Conservation (phyloP, 1,139 yeast species). For the Yamadazyma diospyri region DNA sequence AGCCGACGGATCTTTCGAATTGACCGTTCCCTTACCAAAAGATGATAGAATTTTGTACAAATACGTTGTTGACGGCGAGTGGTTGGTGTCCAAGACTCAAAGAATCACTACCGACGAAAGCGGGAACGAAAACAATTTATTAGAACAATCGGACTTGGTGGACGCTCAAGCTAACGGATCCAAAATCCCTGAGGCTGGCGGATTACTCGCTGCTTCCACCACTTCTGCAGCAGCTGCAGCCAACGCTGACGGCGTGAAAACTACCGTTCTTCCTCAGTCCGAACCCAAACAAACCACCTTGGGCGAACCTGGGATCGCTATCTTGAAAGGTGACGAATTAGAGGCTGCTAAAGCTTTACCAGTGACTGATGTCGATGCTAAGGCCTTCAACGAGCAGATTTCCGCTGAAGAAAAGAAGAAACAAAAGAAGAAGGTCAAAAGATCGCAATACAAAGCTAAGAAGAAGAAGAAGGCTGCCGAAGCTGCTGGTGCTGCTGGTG, state of each 20-base stretch:
- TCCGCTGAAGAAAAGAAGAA: constrained; percentile 42
- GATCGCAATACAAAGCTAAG: constrained; percentile 44
- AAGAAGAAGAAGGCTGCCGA: constrained; percentile 45
- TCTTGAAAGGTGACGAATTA: constrained; percentile 39
- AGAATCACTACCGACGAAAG: constrained; percentile 42
- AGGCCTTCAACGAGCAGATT: constrained; percentile 41
- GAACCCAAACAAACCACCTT: constrained; percentile 46
- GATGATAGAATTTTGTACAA: constrained; percentile 53
- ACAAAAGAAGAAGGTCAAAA: constrained; percentile 48
- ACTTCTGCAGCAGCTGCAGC: constrained; percentile 18
- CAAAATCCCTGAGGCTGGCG: constrained; percentile 59
- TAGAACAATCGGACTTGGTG: constrained; percentile 41
- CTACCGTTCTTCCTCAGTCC: constrained; percentile 56
- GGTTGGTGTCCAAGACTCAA: constrained; percentile 52
- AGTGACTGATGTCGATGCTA: constrained; percentile 41
- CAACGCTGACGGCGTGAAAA: constrained; percentile 19
- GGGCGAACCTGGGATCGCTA: constrained; percentile 58
- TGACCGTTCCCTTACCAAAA: constrained; percentile 52
- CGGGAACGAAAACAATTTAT: constrained; percentile 62
- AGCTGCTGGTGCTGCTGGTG: constrained; percentile 24
- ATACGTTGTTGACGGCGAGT: constrained; percentile 72
- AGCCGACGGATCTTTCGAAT: constrained; percentile 55
- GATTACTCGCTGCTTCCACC: constrained; percentile 21
- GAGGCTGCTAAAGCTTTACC: constrained; percentile 30
- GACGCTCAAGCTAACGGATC: constrained; percentile 26